phyloP scores from a whole-genome alignment of 75 land plant genomes.

The Pinus taeda region DNA sequence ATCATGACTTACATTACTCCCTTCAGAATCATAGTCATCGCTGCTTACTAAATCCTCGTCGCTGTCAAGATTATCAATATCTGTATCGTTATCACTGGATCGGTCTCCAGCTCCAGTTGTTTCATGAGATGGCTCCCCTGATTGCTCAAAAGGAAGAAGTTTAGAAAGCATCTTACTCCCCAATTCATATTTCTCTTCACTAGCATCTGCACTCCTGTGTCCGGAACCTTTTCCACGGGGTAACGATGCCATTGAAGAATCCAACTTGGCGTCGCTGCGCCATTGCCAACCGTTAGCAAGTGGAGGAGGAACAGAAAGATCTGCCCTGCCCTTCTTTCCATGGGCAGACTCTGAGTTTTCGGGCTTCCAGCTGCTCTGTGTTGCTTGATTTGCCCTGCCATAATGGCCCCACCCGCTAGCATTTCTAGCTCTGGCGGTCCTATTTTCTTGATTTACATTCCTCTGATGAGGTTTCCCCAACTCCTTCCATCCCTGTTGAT shows the following conservation, averaged over 20 bases:
- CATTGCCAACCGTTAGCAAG: conserved; percentile 49
- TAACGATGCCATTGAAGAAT: not conserved
- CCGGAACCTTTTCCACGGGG: not conserved
- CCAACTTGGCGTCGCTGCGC: conserved; percentile 2
- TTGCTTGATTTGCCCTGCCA: conserved; percentile 11
- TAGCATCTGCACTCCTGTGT: not conserved
- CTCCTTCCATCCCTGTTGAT: no score
- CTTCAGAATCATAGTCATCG: conserved; percentile 68
- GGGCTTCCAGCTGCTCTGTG: conserved; percentile 17
- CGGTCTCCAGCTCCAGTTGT: no score
- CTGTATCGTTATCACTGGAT: conserved; percentile 16
- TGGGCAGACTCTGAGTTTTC: not conserved
- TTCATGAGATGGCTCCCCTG: not conserved
- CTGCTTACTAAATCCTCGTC: conserved; percentile 61
- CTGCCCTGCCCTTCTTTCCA: not conserved
- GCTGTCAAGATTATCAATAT: conserved; percentile 46
- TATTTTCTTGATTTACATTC: not conserved
- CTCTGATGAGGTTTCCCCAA: not conserved
- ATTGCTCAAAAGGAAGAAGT: conserved; percentile 13
- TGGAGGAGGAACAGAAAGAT: conserved; percentile 36
- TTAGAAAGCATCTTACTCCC: not conserved
- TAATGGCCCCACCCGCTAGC: conserved; percentile 15
- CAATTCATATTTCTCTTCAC: not conserved
- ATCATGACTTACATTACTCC: conserved; percentile 55
- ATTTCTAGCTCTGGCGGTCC: conserved; percentile 20